Evolutionary conservation across 805 yeast species (phyloP).

Genomic region (Priceomyces melissophilus): DNA sequence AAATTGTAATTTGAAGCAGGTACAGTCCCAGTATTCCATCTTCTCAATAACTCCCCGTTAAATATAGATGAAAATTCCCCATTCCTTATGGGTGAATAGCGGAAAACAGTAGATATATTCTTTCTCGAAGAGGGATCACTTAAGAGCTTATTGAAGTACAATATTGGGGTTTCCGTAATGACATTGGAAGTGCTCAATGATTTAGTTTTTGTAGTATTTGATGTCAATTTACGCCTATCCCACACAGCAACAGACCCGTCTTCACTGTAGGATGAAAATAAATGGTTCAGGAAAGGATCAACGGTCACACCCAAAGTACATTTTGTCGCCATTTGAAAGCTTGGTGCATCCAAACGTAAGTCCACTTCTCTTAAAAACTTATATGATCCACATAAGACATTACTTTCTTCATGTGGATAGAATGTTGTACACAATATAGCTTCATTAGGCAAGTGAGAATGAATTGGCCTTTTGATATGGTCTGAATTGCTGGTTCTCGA

Average conservation of each 20-base stretch:
- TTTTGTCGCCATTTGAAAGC: constrained; percentile 71
- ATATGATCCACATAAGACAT: constrained; percentile 69
- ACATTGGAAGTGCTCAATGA: constrained; percentile 12
- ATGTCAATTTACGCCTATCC: constrained; percentile 64
- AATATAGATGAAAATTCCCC: constrained; percentile 80
- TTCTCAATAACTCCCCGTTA: constrained; percentile 69
- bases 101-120: constrained; percentile 59
- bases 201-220: constrained; percentile 16
- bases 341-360: constrained; percentile 59
- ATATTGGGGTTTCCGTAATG: constrained; percentile 50
- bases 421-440: constrained; percentile 68
- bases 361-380: constrained; percentile 79
- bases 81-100: constrained; percentile 60
- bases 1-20: constrained; percentile 27
- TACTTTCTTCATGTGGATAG: constrained; percentile 51
- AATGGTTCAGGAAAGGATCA: constrained; percentile 64
- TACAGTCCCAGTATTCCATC: constrained; percentile 73
- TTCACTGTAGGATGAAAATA: constrained; percentile 74
- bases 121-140: constrained; percentile 56
- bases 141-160: constrained; percentile 58
- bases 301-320: constrained; percentile 64
- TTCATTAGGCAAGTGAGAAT: constrained; percentile 67
- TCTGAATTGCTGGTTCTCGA: constrained; percentile 45
- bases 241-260: constrained; percentile 82
- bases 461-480: constrained; percentile 50